Base-by-base conservation (phyloP, 208 protist genomes). In the Lotmaria passim region DNA sequence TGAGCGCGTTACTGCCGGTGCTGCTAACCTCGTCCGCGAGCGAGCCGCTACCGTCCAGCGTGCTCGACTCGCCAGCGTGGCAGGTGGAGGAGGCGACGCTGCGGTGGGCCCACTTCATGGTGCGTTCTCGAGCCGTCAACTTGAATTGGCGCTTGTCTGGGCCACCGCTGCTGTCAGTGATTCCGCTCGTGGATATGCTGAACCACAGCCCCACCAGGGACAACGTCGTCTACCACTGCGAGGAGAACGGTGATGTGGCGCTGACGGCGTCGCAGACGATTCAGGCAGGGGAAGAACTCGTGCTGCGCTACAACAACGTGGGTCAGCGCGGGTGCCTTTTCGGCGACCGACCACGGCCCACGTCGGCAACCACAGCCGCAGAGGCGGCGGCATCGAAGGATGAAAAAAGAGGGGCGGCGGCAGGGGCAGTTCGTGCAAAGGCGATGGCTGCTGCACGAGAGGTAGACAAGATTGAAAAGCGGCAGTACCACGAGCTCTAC, bases 71-170 rank as follows among this genome's bases (percentile, higher is more conserved):
- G 7, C 17, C 58, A 15, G 33, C 31, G 43, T 69, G 51, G 67
- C 46, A 36, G 26, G 69, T 24, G 26, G 73, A 85, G 59, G 60
- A 75, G 50, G 85, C 79, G 38, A 41, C 50, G 36, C 50, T 94
- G 66, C 61, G 72, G 15, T 95, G 89, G 90, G 81, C 88, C 7
- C 92, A 96, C 73, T 96, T 95, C 59, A 94, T 92, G 86, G 61
- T 91, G 51, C 87, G 92, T 44, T 96, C 92, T 5, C 81, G 92
- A 38, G 76, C 78, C 1, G 74, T 95, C 34, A 93, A 94, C 67
- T 30, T 94, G 34, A 47, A 77, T 43, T 67, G 69, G 39, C 50
- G 55, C 36, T 57, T 61, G 3, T 36, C 43, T 8, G 44, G 71
- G n/a, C 39, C 63, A 11, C 66, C 75, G 43, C 47, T 58, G 41